phyloP scores from a whole-genome alignment of 371 early-diverging fungal genomes.

The Mortierella sp. region DNA sequence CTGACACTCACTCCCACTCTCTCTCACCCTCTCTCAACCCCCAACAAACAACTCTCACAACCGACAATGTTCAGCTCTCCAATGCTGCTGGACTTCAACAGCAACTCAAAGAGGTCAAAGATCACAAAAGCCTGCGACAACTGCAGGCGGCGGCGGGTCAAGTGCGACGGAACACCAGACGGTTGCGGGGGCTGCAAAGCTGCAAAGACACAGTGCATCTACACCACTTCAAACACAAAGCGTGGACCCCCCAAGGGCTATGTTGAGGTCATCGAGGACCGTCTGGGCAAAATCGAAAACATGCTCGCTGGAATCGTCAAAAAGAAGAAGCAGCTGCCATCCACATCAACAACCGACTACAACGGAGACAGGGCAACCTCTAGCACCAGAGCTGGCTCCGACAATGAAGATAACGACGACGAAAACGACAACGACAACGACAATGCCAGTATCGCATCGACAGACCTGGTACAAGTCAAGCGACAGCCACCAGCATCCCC shows the following conservation, averaged over 20 bases:
- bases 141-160: constrained; percentile 66
- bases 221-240: constrained; percentile 62
- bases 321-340: constrained; percentile 45
- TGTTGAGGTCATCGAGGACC: constrained; percentile 78
- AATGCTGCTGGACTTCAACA: constrained; percentile 53
- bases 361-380: constrained; percentile 18
- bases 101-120: constrained; percentile 49
- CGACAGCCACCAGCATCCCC: constrained; percentile 53
- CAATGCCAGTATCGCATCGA: constrained; percentile 33
- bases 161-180: constrained; percentile 64
- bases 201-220: constrained; percentile 62
- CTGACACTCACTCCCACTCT: background rate
- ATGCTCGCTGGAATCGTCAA: constrained; percentile 64
- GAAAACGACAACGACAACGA: constrained; percentile 35
- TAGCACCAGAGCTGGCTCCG: constrained; percentile 2
- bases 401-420: background rate
- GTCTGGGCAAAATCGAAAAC: constrained; percentile 78
- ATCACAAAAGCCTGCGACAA: constrained; percentile 62
- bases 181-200: constrained; percentile 65
- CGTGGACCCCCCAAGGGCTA: constrained; percentile 82
- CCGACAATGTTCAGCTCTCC: constrained; percentile 53
- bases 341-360: background rate
- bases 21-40: background rate
- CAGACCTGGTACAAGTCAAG: constrained; percentile 50
- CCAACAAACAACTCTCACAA: background rate